Evolutionary conservation across 2,329 filamentous ascomycete species (phyloP), one percentile per base, ranked within the genome.

Genomic region (Nannizzia gypsea): DNA sequence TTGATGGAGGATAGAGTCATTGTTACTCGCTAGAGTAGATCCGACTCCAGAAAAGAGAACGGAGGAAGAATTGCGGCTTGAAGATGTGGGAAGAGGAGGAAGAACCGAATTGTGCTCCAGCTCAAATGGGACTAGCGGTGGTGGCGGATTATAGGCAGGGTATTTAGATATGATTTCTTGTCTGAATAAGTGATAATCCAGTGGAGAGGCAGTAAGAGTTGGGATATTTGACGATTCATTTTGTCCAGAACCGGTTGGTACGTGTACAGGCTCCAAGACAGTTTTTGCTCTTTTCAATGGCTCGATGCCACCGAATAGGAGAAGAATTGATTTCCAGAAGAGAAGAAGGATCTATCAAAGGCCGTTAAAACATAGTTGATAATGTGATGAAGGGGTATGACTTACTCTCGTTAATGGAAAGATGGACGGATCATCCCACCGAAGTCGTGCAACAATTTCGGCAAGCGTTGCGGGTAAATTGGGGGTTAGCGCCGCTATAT

Each of bases 121-220:
- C 70, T 97, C 92, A 13, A 97, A 79, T 1, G 90, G 90, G 62
- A 97, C 85, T 4, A 88, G 74, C 1, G 89, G 87, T 58, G 84
- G 86, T 1, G 93, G 93, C 1, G 93, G 91, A 61, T 95, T 87
- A 71, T 99, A 99, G 2, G 93, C 89, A 9, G 93, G 93, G 71
- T 99, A 99, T 74, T 99, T 99, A 1, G 92, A 96, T 15, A 88
- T 95, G 61, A 99, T 92, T 71, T 99, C 93, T 71, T 96, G 92
- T 38, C 93, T 86, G 70, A 99, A 99, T 22, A 91, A 81, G 70
- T 99, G 92, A 69, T 99, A 99, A 69, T 99, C 93, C 9, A 99
- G 77, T 3, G 93, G 93, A 1, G 92, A 96, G 3, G 93, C 92
- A 1, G 89, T 95, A 62, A 99, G 92, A 50, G 88, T 78, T n/a